These are phyloP conservation scores for Leptographium radiaticola DNA, from an alignment of 2,329 filamentous ascomycete species.

Conservation along the genomic window DNA sequence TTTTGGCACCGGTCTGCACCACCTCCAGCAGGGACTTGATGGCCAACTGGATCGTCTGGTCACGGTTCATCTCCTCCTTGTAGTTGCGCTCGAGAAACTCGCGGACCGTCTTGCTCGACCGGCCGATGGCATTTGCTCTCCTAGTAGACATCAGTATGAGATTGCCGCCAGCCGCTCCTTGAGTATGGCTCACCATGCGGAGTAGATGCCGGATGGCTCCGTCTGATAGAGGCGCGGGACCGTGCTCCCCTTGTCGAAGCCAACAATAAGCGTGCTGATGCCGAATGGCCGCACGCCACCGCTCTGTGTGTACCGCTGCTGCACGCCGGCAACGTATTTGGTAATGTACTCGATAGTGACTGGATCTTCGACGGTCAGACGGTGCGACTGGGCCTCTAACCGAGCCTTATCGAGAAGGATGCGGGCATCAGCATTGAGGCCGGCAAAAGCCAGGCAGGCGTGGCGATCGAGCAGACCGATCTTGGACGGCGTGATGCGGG, in stretches of 20 bases:
- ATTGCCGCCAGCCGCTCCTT: neutral
- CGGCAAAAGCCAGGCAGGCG: slow-evolving; percentile 92
- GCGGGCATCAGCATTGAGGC: slow-evolving; percentile 91
- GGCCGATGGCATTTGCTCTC: slow-evolving; percentile 98
- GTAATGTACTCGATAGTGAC: slow-evolving; percentile 99
- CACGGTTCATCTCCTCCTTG: slow-evolving; percentile 93
- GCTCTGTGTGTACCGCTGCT: slow-evolving; percentile 98
- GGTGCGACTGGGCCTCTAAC: slow-evolving; percentile 92
- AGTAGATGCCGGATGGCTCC: slow-evolving; percentile 98
- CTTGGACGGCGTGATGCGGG: slow-evolving; percentile 96
- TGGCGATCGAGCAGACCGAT: slow-evolving; percentile 87
- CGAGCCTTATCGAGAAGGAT: slow-evolving; percentile 98
- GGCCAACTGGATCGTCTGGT: slow-evolving; percentile 89
- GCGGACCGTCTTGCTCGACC: slow-evolving; percentile 96
- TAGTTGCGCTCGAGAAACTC: slow-evolving; percentile 99
- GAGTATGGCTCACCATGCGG: slow-evolving; percentile 63
- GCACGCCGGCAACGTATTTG: slow-evolving; percentile 94
- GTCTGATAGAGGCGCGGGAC: slow-evolving; percentile 91
- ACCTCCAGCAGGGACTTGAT: slow-evolving; percentile 98
- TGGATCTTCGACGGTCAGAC: slow-evolving; percentile 92
- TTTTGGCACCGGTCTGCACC: slow-evolving; percentile 97
- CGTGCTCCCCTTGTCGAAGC: slow-evolving; percentile 90
- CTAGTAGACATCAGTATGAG: slow-evolving; percentile 30
- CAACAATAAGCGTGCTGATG: slow-evolving; percentile 93
- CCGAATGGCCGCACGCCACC: slow-evolving; percentile 98